A percentile compares a stretch with the other conserved stretches of the same genome.
These are phyloP conservation scores for Suillus tomentosus DNA, from an alignment of 768 basidiomycete species.

Conservation along the genomic window DNA sequence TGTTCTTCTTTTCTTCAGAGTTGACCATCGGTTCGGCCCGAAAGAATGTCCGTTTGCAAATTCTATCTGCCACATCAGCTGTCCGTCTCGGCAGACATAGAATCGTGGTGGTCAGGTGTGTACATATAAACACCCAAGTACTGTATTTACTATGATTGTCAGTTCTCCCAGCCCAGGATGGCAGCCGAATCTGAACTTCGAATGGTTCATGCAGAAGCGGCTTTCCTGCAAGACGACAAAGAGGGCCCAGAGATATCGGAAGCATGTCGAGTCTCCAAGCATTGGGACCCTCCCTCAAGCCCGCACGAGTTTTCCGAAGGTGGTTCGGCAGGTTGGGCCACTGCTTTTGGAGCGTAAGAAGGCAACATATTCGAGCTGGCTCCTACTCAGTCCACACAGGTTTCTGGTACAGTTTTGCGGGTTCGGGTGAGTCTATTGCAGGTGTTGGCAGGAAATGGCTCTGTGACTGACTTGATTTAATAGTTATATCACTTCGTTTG, in stretches of 20 bases:
- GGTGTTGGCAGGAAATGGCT: neutral
- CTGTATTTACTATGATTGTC: neutral
- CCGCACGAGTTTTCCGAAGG: neutral
- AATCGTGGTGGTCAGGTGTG: neutral
- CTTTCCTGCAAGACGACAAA: neutral
- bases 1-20: neutral
- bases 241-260: neutral
- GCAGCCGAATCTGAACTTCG: neutral
- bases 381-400: neutral
- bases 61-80: neutral
- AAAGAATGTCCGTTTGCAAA: neutral
- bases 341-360: slow-evolving; percentile 5
- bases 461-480: neutral
- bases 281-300: neutral
- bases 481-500: neutral
- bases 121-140: neutral
- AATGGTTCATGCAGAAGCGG: neutral
- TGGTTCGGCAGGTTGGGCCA: neutral
- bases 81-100: neutral
- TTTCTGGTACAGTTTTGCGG: neutral
- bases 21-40: too few relatives aligned
- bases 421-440: neutral
- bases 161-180: neutral
- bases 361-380: too few relatives aligned
- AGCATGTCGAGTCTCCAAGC: neutral